Evolutionary conservation across 495 filamentous ascomycete species (phyloP), one percentile per base, ranked within the genome.

Genomic region (Sordaria brevicollis): DNA sequence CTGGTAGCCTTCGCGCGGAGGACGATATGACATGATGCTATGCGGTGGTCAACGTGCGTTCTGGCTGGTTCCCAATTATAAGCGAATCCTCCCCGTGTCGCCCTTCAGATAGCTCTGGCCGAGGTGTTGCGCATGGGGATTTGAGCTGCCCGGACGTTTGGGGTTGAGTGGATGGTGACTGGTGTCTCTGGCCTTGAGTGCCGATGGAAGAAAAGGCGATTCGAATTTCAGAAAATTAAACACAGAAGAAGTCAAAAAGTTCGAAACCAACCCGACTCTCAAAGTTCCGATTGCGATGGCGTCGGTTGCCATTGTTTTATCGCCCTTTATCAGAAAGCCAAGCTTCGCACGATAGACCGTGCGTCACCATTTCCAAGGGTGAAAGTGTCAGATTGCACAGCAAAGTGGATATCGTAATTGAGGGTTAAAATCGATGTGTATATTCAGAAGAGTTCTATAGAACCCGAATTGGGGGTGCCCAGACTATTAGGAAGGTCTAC

Each of bases 1-100:
- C 68, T 82, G 80, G 57, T 84, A 85, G 62, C 75, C 76, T 72
- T 84, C 82, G 57, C 84, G 81, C 67, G 76, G 71, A 35, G 82
- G 83, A 38, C 84, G 80, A 72, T 86, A 86, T 72, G 85, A 85
- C 84, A 85, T 85, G 49, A 69, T 76, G 73, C 66, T 33, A 68
- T 68, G 39, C 15, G 38, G 38, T 65, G 67, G 21, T 65, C 35
- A 38, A 25, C 39, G 49, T 62, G 29, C 25, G 49, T 62, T 62
- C 25, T 62, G 49, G 49, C 49, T 62, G 25, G 49, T 62, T 62
- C 49, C 49, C 49, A 62, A 19, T n/a, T n/a, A 29, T 35, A 54
- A 38, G 34, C 11, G 54, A 41, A 49, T 75, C 69, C 74, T 76
- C 72, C 74, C 71, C 70, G 69, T 65, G 36, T 70, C 72, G 68